Evolutionary conservation across 1,139 yeast species (phyloP), one percentile per base, ranked within the genome.

Genomic region (Hansenula lynferdii): DNA sequence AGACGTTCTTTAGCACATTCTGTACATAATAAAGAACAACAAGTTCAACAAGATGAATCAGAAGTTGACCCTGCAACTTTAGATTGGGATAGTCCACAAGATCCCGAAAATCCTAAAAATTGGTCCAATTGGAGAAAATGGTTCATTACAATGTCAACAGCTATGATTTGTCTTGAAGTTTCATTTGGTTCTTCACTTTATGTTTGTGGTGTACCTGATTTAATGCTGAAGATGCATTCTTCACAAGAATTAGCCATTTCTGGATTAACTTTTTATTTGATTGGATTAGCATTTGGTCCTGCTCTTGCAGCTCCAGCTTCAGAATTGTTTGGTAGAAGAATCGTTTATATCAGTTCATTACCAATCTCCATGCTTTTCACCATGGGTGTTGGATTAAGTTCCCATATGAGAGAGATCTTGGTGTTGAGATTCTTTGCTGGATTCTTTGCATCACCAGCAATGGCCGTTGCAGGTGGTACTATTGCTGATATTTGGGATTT

Each of bases 401-500:
- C 67, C 22, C 74, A 80, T 46, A 77, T 82, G 44, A 62, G 74
- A 38, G 67, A 75, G 21, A 67, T 85, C 29, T 64, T 85, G 35
- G 82, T 86, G 2, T 64, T 85, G 38, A 69, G 97, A 49, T 85
- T 87, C 57, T 75, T 89, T 49, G 74, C 89, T 28, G 97, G 97
- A 4, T 68, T 83, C 24, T 70, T 84, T 42, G 85, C 94, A 1
- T 78, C 92, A 5, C 96, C 96, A 6, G 89, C 95, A 0, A 69
- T 89, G 56, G 80, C 95, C 5, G 78, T 85, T 49, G 96, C 92
- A 11, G 94, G 90, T 42, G 97, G 96, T 42, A 78, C 95, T 4
- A 74, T 87, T 44, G 72, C 83, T 42, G 97, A 89, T 61, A 62
- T 82, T 31, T 82, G 86, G 81, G 72, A 69, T 31, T 76, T 78